A percentile compares a stretch with the other conserved stretches of the same genome.
Conservation (phyloP, 495 filamentous ascomycete species). For the Podospora fimiseda region DNA sequence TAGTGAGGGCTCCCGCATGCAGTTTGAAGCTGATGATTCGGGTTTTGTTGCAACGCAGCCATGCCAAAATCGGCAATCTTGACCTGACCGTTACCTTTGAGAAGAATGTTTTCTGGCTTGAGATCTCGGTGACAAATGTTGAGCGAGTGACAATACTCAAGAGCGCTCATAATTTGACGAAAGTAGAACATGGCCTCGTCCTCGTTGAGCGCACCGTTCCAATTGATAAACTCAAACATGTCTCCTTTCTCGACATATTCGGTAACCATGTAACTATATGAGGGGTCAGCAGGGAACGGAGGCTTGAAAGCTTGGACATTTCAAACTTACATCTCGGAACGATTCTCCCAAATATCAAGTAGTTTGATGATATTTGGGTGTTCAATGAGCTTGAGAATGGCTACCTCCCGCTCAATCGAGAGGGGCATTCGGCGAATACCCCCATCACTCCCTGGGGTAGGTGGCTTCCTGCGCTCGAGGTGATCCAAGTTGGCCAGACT, state of each 20-base stretch:
- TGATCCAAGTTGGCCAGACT: constrained; percentile 69
- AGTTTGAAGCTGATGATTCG: constrained; percentile 65
- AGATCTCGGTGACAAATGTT: constrained; percentile 93
- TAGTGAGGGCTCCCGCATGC: constrained; percentile 97
- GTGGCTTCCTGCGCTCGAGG: constrained; percentile 37
- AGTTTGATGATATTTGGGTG: constrained; percentile 89
- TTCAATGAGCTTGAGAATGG: constrained; percentile 91
- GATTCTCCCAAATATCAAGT: constrained; percentile 95
- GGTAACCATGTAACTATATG: constrained; percentile 81
- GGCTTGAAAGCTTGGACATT: neutral
- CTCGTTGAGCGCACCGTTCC: constrained; percentile 62
- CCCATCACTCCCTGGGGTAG: constrained; percentile 32
- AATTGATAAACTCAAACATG: constrained; percentile 73
- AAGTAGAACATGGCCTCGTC: constrained; percentile 77
- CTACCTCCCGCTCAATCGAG: constrained; percentile 84
- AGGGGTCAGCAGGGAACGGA: constrained; percentile 18
- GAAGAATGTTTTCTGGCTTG: constrained; percentile 93
- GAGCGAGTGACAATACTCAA: constrained; percentile 88
- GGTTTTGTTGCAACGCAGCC: constrained; percentile 80
- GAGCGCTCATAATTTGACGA: constrained; percentile 84
- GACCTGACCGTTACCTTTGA: constrained; percentile 63
- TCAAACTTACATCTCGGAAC: constrained; percentile 73
- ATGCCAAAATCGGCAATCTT: constrained; percentile 98
- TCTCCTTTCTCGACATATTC: constrained; percentile 91
- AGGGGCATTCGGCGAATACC: constrained; percentile 67